Percentiles rank a stretch among this genome's conserved stretches.
Conservation (phyloP, 371 early-diverging fungal species). For the Dentiscutata heterogama region DNA sequence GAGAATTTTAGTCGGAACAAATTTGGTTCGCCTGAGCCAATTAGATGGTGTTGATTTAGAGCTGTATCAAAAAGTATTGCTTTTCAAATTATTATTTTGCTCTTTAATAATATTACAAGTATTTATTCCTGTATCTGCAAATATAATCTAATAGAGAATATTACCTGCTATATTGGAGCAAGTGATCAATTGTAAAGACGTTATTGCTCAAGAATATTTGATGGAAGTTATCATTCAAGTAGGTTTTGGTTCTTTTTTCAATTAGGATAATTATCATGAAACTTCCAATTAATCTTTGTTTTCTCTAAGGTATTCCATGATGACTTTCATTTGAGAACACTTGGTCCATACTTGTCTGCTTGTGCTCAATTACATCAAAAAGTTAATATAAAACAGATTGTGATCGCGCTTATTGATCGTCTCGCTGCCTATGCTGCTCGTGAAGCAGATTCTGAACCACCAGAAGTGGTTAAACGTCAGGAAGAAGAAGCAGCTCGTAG, state of each 20-base stretch:
- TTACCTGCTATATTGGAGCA: constrained; percentile 94
- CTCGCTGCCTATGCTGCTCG: constrained; percentile 84
- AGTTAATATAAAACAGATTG: constrained; percentile 95
- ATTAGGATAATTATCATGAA: neutral
- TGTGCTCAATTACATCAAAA: constrained; percentile 89
- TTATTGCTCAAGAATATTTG: constrained; percentile 98
- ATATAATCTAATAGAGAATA: constrained; percentile 60
- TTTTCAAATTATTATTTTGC: neutral
- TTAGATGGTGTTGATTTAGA: constrained; percentile 87
- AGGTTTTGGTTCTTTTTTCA: constrained; percentile 31
- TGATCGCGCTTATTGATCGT: constrained; percentile 93
- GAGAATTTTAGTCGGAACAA: constrained; percentile 94
- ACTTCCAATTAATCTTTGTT: neutral
- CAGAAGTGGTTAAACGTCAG: constrained; percentile 49
- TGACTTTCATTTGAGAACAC: constrained; percentile 93
- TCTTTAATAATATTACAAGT: neutral
- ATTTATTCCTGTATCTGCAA: too few relatives aligned
- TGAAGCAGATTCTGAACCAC: constrained; percentile 64
- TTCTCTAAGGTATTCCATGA: constrained; percentile 85
- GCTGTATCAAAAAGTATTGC: constrained; percentile 76
- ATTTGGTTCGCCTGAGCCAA: constrained; percentile 93
- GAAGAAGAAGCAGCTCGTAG: constrained; percentile 51
- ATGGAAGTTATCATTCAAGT: constrained; percentile 98
- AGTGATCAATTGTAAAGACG: constrained; percentile 94
- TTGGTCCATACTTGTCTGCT: constrained; percentile 89